These are phyloP conservation scores for Craterostigma plantagineum DNA, from an alignment of 257 asterid genomes.

Conservation along the genomic window DNA sequence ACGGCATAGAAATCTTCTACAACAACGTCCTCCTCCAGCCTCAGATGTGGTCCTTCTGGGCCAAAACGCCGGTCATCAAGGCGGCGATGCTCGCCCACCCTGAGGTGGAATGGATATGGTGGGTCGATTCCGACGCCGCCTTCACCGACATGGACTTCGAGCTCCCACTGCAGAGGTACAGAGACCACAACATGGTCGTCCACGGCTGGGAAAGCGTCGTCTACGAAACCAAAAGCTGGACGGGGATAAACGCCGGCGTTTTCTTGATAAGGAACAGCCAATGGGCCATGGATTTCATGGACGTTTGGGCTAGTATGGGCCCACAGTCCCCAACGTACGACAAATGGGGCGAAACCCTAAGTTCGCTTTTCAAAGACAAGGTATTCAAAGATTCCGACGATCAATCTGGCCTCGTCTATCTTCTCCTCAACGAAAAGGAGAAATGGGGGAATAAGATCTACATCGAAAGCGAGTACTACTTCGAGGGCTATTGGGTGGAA, in stretches of 20 bases:
- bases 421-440: constrained; percentile 42
- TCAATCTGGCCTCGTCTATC: constrained; percentile 58
- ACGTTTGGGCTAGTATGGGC: constrained; percentile 86
- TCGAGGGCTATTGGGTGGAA: constrained; percentile 92
- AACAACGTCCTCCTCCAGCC: constrained; percentile 63
- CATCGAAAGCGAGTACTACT: constrained; percentile 51
- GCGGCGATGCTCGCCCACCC: constrained; percentile 97
- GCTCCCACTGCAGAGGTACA: constrained; percentile 55
- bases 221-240: constrained; percentile 56
- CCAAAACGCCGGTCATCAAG: constrained; percentile 62
- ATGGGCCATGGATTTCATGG: constrained; percentile 84
- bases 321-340: constrained; percentile 61
- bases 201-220: constrained; percentile 73
- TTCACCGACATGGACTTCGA: constrained; percentile 92
- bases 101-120: constrained; percentile 99
- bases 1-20: constrained; percentile 78
- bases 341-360: constrained; percentile 54
- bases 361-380: constrained; percentile 46
- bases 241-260: constrained; percentile 94
- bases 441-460: constrained; percentile 60
- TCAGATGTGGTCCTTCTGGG: constrained; percentile 86
- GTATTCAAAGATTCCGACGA: constrained; percentile 68
- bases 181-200: constrained; percentile 41
- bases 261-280: constrained; percentile 68
- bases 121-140: constrained; percentile 98